These are phyloP conservation scores for Chenopodium berlandieri DNA, from an alignment of 148 eudicot genomes.

Conservation along the genomic window DNA sequence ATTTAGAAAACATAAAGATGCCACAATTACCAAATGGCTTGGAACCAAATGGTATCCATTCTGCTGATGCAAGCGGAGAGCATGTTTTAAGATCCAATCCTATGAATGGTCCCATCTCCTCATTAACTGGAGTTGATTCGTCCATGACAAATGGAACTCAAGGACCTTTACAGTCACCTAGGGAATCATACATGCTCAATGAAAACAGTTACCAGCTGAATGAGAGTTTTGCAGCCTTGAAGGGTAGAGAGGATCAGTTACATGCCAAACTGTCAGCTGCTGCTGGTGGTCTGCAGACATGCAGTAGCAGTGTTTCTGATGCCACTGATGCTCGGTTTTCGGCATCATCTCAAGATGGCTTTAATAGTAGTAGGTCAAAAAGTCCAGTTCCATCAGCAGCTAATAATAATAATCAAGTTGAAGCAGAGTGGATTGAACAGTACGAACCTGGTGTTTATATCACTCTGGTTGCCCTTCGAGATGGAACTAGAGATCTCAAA, in stretches of 20 bases:
- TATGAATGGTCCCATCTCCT: conserved; percentile 30
- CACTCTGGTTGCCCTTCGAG: conserved; percentile 81
- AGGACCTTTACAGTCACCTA: conserved; percentile 38
- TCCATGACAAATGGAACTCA: conserved; percentile 35
- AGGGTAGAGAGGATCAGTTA: conserved; percentile 40
- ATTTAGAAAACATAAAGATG: conserved; percentile 45
- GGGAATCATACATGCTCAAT: conserved; percentile 28
- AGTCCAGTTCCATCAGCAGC: conserved; percentile 33
- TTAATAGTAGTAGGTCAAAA: conserved; percentile 41
- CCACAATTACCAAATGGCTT: conserved; percentile 51
- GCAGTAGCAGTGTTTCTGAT: conserved; percentile 44
- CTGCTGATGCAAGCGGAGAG: conserved; percentile 49
- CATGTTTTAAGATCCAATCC: conserved; percentile 33
- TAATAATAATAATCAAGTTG: conserved; percentile 51
- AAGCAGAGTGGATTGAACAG: conserved; percentile 98
- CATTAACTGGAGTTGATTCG: conserved; percentile 34
- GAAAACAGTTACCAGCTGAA: conserved; percentile 37
- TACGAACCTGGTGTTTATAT: conserved; percentile 97
- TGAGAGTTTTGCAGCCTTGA: conserved; percentile 31
- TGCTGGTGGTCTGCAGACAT: conserved; percentile 33
- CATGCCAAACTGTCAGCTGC: conserved; percentile 37
- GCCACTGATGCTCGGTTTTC: conserved; percentile 43
- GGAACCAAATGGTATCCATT: conserved; percentile 59
- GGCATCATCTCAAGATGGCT: conserved; percentile 46
- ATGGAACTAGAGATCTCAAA: conserved; percentile 95